A percentile compares a stretch with the other conserved stretches of the same genome.
Evolutionary conservation across 2,329 filamentous ascomycete species (phyloP).

Genomic region (Talaromyces sp.): DNA sequence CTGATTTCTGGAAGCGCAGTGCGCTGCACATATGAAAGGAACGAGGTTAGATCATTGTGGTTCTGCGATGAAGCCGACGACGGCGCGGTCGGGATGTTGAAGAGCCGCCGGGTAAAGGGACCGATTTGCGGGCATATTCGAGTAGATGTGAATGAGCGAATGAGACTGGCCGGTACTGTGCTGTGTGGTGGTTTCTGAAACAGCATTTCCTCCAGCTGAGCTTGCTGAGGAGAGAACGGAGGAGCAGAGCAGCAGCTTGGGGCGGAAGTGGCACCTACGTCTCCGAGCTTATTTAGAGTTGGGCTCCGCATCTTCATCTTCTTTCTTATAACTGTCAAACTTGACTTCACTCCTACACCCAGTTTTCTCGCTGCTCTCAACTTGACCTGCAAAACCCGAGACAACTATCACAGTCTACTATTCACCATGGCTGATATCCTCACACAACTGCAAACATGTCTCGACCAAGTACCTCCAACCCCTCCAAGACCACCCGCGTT

Average conservation of each 20-base stretch:
- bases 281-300: neutral
- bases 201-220: neutral
- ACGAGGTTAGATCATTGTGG: constrained; percentile 35
- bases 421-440: constrained; percentile 43
- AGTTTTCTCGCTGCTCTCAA: neutral
- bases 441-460: constrained; percentile 48
- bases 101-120: constrained; percentile 31
- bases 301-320: neutral
- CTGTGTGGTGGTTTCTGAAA: neutral
- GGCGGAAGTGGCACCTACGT: neutral
- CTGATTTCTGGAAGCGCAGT: constrained; percentile 31
- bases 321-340: neutral
- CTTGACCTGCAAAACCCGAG: neutral
- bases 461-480: constrained; percentile 40
- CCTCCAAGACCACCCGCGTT: neutral
- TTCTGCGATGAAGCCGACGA: constrained; percentile 27
- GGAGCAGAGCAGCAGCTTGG: too few relatives aligned
- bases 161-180: neutral
- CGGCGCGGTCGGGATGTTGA: constrained; percentile 32
- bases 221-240: neutral
- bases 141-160: constrained; percentile 10
- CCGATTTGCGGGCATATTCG: constrained; percentile 9
- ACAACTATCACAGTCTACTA: neutral
- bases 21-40: constrained; percentile 37
- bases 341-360: neutral